These are phyloP conservation scores for Vitis hybrid DNA, from an alignment of 177 flowering plant species.

Conservation along the genomic window DNA sequence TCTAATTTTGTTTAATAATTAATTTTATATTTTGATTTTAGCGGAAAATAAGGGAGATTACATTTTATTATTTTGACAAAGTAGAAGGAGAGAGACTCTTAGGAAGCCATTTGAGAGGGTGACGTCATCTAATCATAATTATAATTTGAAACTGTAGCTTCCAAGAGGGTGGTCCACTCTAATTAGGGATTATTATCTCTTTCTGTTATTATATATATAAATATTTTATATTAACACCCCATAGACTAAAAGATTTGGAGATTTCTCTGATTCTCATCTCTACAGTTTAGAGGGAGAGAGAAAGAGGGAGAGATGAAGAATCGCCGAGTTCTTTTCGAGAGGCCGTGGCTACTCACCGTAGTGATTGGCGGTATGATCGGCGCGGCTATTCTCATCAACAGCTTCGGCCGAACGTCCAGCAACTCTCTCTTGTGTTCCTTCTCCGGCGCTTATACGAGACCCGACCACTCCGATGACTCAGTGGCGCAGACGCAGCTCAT, in stretches of 20 bases:
- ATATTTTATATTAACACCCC: background rate
- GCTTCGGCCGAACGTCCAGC: background rate
- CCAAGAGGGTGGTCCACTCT: no score
- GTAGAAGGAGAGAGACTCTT: no score
- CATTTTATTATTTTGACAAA: no score
- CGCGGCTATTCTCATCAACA: background rate
- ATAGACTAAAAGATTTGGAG: background rate
- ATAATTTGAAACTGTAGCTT: no score
- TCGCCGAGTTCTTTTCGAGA: background rate
- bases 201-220: background rate
- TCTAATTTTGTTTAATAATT: no score
- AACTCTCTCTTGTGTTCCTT: background rate
- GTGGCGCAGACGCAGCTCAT: constrained; percentile 22
- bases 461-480: background rate
- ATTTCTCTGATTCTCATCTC: background rate
- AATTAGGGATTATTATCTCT: no score
- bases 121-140: no score
- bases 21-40: no score
- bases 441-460: background rate
- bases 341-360: background rate
- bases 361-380: background rate
- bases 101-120: no score
- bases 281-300: background rate
- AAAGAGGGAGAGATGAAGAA: background rate
- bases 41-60: no score